Base-by-base conservation (phyloP, 2,329 filamentous ascomycete genomes). In the Aaosphaeria arxii region DNA sequence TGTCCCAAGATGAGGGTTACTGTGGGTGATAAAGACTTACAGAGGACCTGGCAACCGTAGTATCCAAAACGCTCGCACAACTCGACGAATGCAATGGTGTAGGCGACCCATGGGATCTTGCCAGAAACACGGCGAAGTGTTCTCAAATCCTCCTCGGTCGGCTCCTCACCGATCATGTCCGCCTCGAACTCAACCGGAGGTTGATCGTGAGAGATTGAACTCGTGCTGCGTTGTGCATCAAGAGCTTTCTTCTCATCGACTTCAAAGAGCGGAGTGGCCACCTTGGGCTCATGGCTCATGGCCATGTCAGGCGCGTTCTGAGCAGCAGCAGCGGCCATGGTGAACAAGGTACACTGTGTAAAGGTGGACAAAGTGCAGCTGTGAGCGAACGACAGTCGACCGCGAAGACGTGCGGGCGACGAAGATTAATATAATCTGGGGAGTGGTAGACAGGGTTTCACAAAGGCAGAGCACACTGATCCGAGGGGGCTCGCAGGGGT, bases 51-150 rank as follows among this genome's bases (percentile, higher is more conserved):
- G 4, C 84, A 85, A 46, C 87, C 87, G 62, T 90, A 89, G 79
- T 89, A 91, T 11, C 84, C 86, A 71, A 88, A 89, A 43, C 87
- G 84, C 72, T 91, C 87, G 72, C 84, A 88, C 48, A 89, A 73
- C 70, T 91, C 87, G 50, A 87, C 82, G 52, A 89, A 83, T 42
- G 85, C 86, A 50, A 91, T 81, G 29, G 83, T 84, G 71, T 83
- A 90, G 49, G 85, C 80, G 46, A 77, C 73, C 78, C 79, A 84
- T 43, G 84, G 83, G 51, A 90, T 81, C 61, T 77, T 77, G 55
- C 82, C 84, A 9, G 83, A 81, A 24, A 87, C 79, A 59, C 83
- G 81, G 43, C 76, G 79, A n/a, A 87, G 78, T 0, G 81, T 84
- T 11, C 54, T 64, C 51, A 83, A 67, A 52, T 87, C 84, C 63